Evolutionary conservation across 2,329 filamentous ascomycete genomes (phyloP), one percentile per base, ranked within the genome.

Genomic region (Ophiosphaerella korrae): DNA sequence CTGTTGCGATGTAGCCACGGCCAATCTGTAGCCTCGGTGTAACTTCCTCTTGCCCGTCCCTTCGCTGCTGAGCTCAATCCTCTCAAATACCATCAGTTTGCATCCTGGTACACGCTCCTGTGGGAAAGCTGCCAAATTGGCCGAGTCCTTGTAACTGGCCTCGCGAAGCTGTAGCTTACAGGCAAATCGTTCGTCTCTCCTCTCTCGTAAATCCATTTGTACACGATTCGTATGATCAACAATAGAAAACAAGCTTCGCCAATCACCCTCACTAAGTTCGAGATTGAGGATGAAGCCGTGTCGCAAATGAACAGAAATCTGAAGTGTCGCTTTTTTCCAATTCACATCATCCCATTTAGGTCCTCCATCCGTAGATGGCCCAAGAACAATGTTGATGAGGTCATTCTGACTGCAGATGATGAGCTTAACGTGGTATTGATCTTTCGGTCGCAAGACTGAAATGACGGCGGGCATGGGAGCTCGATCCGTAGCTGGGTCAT

Each of bases 191-290:
- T 97, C 92, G 45, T 90, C 88, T 26, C 80, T 79, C 35, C 85
- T 82, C 6, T 86, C 84, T 32, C 85, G 84, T 36, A 96, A 78
- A 44, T 85, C 89, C 23, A 82, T 80, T 65, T 92, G 88, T 2
- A 93, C 84, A 63, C 89, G 90, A 58, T 82, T 83, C 23, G 88
- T 90, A 69, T 95, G 93, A 52, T 96, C 90, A 58, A 92, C 90
- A 73, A 95, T 90, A 62, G 85, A 88, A 84, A 88, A 92, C 9
- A 96, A 75, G 55, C 84, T 86, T 54, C 87, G 84, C 75, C 89
- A 96, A 67, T 96, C 90, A n/a, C 83, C 78, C 62, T 92, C 88
- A 12, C 80, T 81, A 67, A 92, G 86, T 56, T 88, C 85, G 14
- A 94, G 76, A 16, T 83, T 83, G 36, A 96, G 75, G 50, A 87